Evolutionary conservation across 176 grass and related monocot genomes (phyloP).

Genomic region (Paspalum vaginatum): DNA sequence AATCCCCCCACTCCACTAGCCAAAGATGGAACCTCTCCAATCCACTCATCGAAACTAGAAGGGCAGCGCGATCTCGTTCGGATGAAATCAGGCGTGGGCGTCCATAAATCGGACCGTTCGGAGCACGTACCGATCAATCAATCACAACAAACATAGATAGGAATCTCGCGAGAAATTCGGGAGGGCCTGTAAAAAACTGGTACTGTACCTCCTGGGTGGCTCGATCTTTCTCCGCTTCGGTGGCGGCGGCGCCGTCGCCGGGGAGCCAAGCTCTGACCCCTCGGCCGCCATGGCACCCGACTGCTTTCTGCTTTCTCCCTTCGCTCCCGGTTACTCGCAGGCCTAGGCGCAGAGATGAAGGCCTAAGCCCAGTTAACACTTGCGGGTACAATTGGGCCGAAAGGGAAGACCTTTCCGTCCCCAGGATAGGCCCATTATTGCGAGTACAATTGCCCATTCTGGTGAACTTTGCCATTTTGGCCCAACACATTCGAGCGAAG

Average conservation of each 20-base stretch:
- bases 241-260: slow-evolving; percentile 26
- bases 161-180: background rate
- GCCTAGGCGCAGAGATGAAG: background rate
- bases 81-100: slow-evolving; percentile 29
- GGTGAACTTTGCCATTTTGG: background rate
- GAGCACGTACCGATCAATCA: background rate
- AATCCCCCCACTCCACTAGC: slow-evolving; percentile 2
- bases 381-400: background rate
- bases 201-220: slow-evolving; percentile 42
- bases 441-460: too few species aligned
- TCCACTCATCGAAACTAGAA: slow-evolving; percentile 19
- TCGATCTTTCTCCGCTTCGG: slow-evolving; percentile 55
- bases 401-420: background rate
- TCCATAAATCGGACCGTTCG: slow-evolving; percentile 11
- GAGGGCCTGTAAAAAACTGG: background rate
- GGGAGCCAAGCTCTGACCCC: slow-evolving; percentile 28
- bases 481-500: background rate
- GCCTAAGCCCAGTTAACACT: background rate
- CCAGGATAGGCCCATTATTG: background rate
- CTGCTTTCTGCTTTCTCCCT: background rate
- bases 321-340: background rate
- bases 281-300: slow-evolving; percentile 18
- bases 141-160: background rate
- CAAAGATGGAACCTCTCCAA: background rate
- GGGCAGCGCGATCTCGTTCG: background rate